Evolutionary conservation across 1,284 basidiomycete species (phyloP), one percentile per base, ranked within the genome.

Genomic region (Apiotrichum mycotoxinovorans): DNA sequence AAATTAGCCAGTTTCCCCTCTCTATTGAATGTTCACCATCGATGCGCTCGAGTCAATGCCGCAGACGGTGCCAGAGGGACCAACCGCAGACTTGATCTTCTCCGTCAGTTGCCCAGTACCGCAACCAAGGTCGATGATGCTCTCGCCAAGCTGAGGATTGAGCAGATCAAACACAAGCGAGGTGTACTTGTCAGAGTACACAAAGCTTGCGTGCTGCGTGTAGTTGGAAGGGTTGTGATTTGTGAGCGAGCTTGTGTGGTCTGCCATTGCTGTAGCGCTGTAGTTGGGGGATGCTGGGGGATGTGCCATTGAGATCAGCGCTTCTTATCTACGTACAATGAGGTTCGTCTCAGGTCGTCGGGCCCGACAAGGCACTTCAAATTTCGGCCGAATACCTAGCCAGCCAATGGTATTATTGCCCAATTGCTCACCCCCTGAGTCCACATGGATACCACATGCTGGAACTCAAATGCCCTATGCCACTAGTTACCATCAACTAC

Each of bases 101-200:
- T 81, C 63, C 0, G 87, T 88, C 17, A 92, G 74, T 64, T 91
- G 86, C 0, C 88, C 89, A 44, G 84, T 88, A 5, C 90, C 89
- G 67, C 89, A 91, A 4, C 90, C 89, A 40, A 92, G 78, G 67
- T 92, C 90, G 43, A 88, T 78, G 55, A 92, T 85, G 44, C 78
- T 77, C 63, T 91, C 87, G 2, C 87, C 87, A 0, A 81, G 80
- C 63, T 81, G 65, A 0, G 87, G 79, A 26, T 81, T 72, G 18
- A 91, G 80, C n/a, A 89, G 77, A 4, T 79, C 76, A 10, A 90
- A 73, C 22, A 91, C 80, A 2, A 85, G 81, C 0, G 80, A 71
- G 0, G 85, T 86, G 71, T 81, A 85, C 15, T 79, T 78, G n/a
- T 81, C 65, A 0, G 87, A 87, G 71, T 89, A 92, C 26, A 90